Base-by-base conservation (phyloP, 495 filamentous ascomycete species). In the Penicillium odoratum region DNA sequence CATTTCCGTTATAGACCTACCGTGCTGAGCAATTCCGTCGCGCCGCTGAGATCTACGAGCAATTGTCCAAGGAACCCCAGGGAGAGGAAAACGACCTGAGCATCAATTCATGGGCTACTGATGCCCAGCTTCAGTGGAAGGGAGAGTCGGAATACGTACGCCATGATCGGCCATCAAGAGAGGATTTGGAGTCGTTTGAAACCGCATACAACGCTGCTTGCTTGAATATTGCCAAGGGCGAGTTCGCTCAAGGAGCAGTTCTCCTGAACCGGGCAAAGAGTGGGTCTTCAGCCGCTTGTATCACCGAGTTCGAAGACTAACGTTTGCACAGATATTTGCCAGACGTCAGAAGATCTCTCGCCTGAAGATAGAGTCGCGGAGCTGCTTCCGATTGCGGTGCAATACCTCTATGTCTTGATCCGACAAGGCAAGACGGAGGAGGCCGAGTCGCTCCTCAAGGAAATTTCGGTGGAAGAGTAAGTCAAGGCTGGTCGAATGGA, bases 161-260 rank as follows among this genome's bases (percentile, higher is more conserved):
- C 52, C 69, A 74, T 42, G 83, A 79, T 58, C 82, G 89, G 67
- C 79, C 85, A 13, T 78, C 75, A 16, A 80, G 87, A 57, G 90
- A 92, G 55, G 91, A 96, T 64, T 71, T 96, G 46, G 91, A 97
- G 66, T 86, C 87, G 4, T 98, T 98, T 63, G 94, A 98, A 73
- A 95, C 88, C 5, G 83, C 91, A 0, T 98, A 93, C 73, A 98
- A 98, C 76, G 86, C 88, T 7, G 95, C 93, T 25, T 98, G 93
- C 69, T 83, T 82, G 44, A 88, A 86, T 68, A 89, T 98, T 66
- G 91, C 91, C 9, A 81, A 87, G 57, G 89, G 88, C 10, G 90
- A 92, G 60, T 82, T 93, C 49, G 75, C 69, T 18, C 85, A 92
- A 65, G 91, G 84, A 5, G 85, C 89, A 53, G 71, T 96, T 16